These are phyloP conservation scores for Penicillium oxalicum DNA, from an alignment of 2,329 filamentous ascomycete species.

Conservation along the genomic window DNA sequence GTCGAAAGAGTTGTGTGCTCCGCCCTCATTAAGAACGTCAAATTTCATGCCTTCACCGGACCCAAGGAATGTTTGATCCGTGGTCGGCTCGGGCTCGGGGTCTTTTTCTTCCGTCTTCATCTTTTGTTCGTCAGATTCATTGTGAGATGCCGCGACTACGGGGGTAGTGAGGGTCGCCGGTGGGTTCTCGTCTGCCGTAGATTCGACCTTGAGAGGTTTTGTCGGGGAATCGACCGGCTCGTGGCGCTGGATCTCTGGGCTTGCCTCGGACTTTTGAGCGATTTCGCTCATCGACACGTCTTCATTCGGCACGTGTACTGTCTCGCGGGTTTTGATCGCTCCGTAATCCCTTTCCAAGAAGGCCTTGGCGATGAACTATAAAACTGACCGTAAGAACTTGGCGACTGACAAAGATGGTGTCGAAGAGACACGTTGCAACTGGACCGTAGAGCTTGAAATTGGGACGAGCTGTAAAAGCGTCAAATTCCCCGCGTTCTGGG, in stretches of 20 bases:
- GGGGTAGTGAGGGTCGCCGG: constrained; percentile 10
- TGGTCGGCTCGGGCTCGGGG: constrained; percentile 8
- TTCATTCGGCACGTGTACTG: constrained; percentile 21
- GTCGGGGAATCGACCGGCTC: constrained; percentile 15
- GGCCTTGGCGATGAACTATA: constrained; percentile 40
- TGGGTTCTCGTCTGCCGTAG: constrained; percentile 12
- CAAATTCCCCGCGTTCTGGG: background rate
- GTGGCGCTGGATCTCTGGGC: constrained; percentile 10
- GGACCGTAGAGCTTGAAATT: background rate
- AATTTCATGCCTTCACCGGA: constrained; percentile 36
- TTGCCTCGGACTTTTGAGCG: constrained; percentile 12
- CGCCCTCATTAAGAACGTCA: constrained; percentile 34
- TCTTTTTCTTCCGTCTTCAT: constrained; percentile 22
- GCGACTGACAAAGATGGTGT: too few species aligned
- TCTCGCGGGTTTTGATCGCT: constrained; percentile 28
- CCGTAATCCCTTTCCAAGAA: constrained; percentile 40
- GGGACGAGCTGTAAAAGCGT: background rate
- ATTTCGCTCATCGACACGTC: constrained; percentile 29
- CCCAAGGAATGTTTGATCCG: constrained; percentile 23
- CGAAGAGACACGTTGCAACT: too few species aligned
- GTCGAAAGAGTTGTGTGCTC: constrained; percentile 32
- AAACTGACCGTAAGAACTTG: background rate
- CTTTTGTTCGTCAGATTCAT: constrained; percentile 11
- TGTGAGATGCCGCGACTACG: constrained; percentile 7
- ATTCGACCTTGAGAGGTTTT: constrained; percentile 15